phyloP scores from a whole-genome alignment of 768 basidiomycete species.

The Tricholoma furcatifolium region DNA sequence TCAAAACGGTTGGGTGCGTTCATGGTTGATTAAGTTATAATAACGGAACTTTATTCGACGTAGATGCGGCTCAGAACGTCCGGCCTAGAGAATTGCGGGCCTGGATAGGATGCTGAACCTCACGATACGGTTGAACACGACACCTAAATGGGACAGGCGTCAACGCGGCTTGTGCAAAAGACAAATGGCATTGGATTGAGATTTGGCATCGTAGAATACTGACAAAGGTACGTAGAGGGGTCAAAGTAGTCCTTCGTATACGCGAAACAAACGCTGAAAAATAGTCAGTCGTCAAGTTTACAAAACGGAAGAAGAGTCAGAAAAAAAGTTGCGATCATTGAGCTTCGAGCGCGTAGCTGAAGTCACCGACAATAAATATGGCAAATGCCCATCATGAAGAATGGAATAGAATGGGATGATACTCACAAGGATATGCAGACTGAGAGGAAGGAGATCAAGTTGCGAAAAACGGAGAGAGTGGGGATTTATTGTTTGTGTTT shows the following conservation, averaged over 20 bases:
- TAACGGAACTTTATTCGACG: too few species aligned
- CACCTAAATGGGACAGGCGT: slow-evolving; percentile 15
- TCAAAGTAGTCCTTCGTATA: background rate
- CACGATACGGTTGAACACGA: background rate
- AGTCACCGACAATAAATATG: slow-evolving; percentile 78
- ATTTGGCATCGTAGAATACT: slow-evolving; percentile 13
- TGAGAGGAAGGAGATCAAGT: slow-evolving; percentile 1
- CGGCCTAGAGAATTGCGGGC: background rate
- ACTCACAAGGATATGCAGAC: slow-evolving; percentile 27
- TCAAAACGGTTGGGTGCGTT: slow-evolving; percentile 96
- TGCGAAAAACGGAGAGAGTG: slow-evolving; percentile 6
- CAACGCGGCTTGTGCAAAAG: slow-evolving; percentile 12
- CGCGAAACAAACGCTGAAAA: background rate
- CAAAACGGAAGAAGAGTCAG: slow-evolving; percentile 36
- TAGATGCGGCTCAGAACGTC: too few species aligned
- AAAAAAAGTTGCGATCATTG: slow-evolving; percentile 49
- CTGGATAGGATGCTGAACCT: background rate
- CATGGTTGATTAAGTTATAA: slow-evolving; percentile 39
- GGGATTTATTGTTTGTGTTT: slow-evolving; percentile 25
- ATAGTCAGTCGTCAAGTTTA: background rate
- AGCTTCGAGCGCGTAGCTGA: slow-evolving; percentile 18
- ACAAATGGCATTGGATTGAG: slow-evolving; percentile 9
- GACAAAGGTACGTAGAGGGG: slow-evolving; percentile 16
- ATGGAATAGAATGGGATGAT: background rate
- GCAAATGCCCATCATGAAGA: slow-evolving; percentile 49